These are phyloP conservation scores for Fusarium burgessii DNA, from an alignment of 2,329 filamentous ascomycete species.

Conservation along the genomic window DNA sequence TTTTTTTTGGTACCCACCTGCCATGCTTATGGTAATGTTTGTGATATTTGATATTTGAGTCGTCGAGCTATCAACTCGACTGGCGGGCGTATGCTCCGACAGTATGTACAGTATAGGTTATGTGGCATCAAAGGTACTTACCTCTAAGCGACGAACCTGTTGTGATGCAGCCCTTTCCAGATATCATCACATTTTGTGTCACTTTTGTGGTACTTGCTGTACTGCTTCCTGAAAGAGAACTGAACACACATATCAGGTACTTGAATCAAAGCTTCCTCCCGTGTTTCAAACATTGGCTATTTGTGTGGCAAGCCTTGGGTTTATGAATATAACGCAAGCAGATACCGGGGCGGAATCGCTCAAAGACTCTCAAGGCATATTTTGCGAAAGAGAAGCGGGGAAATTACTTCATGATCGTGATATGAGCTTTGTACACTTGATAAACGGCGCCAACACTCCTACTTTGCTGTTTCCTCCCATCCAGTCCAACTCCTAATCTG, in stretches of 20 bases:
- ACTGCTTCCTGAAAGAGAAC: neutral
- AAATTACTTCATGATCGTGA: slow-evolving; percentile 26
- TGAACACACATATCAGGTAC: neutral
- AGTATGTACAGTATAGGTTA: neutral
- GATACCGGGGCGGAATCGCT: slow-evolving; percentile 3
- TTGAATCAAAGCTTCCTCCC: slow-evolving; percentile 1
- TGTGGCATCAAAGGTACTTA: slow-evolving; percentile 6
- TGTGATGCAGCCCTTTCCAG: neutral
- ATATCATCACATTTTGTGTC: neutral
- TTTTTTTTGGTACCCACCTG: neutral
- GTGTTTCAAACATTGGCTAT: slow-evolving; percentile 7
- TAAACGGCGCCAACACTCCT: slow-evolving; percentile 19
- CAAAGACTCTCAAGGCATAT: neutral
- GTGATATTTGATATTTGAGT: slow-evolving; percentile 17
- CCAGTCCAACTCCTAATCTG: slow-evolving; percentile 35
- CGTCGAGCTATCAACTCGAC: neutral
- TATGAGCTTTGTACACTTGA: slow-evolving; percentile 20
- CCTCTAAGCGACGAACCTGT: neutral
- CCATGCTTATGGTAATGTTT: neutral
- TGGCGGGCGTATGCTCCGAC: neutral
- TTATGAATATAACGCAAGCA: slow-evolving; percentile 26
- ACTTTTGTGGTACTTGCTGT: slow-evolving; percentile 3
- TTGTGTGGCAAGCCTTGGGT: neutral
- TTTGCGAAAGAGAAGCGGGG: slow-evolving; percentile 8
- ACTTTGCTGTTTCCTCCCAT: slow-evolving; percentile 5